phyloP scores from a whole-genome alignment of 495 filamentous ascomycete species.

The Copromyces sp. region DNA sequence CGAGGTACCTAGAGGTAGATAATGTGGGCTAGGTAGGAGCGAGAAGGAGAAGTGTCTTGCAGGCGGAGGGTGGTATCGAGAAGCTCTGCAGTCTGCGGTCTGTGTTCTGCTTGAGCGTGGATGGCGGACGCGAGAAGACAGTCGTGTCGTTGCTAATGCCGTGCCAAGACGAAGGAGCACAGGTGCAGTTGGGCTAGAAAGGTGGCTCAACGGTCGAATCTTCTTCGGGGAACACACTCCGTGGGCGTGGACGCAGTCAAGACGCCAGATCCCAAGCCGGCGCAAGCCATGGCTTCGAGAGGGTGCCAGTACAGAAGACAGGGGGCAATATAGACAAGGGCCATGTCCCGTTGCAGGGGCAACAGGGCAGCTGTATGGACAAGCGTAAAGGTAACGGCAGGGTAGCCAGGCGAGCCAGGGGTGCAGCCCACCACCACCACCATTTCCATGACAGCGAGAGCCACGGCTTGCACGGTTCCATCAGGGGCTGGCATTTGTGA shows the following conservation, averaged over 20 bases:
- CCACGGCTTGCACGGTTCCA: slow-evolving; percentile 20
- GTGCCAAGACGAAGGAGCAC: slow-evolving; percentile 13
- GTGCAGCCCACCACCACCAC: neutral
- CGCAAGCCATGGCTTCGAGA: neutral
- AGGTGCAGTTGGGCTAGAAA: slow-evolving; percentile 8
- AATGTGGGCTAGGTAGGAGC: slow-evolving; percentile 6
- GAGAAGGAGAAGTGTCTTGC: slow-evolving; percentile 19
- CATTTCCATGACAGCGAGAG: slow-evolving; percentile 11
- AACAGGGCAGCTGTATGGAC: neutral
- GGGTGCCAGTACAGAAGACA: neutral
- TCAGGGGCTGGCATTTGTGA: slow-evolving; percentile 14
- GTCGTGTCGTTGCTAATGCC: neutral
- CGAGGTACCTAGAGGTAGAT: slow-evolving; percentile 1
- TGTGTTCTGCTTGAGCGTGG: neutral
- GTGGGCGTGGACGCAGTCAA: slow-evolving; percentile 7
- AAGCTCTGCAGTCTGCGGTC: neutral
- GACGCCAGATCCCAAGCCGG: neutral
- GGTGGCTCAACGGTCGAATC: slow-evolving; percentile 19
- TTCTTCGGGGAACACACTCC: slow-evolving; percentile 11
- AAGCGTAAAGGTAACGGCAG: neutral
- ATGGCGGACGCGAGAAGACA: slow-evolving; percentile 8
- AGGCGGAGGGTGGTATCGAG: slow-evolving; percentile 21
- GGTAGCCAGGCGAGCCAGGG: neutral
- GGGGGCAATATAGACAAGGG: neutral
- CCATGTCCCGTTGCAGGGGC: neutral